Evolutionary conservation across 2,329 filamentous ascomycete species (phyloP), one percentile per base, ranked within the genome.

Genomic region (Trichophyton verrucosum): DNA sequence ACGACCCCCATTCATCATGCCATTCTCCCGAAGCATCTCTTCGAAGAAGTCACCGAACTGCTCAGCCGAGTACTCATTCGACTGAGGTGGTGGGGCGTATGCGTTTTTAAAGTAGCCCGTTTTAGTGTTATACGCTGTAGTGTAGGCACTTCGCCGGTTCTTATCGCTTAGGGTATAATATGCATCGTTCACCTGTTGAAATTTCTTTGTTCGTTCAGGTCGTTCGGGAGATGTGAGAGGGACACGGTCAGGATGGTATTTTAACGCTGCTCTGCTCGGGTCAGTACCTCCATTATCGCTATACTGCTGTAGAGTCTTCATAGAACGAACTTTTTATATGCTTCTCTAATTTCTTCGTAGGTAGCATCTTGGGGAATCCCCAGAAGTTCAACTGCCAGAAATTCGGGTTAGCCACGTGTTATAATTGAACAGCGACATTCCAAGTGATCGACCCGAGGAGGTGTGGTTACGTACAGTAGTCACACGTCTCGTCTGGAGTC

Each of bases 161-260:
- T 86, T 71, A 72, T 97, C 91, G 0, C 89, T 95, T 30, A 97
- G 85, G 0, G 89, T 91, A 74, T 89, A 95, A 79, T 95, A 96
- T 64, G 91, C 90, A 70, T 95, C 91, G 76, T 95, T 95, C 69
- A 96, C 88, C 65, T 88, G 83, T 74, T 96, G 91, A 78, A 96
- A 96, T 71, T 86, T 86, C 70, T 88, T 88, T 4, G 94, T 99
- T 69, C 91, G 88, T 11, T 82, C 75, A 22, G 84, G 74, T 65
- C 92, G 89, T 67, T 97, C 91, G 42, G 91, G 89, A 3, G 90
- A 92, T 75, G 91, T 85, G 65, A 82, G 77, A 30, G 91, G 81
- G 46, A 99, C 90, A 62, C 94, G 88, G 73, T 99, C 94, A 1
- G 92, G 92, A 73, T 97, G 92, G 65, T 89, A 91, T 75, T 94